These are phyloP conservation scores for Lasiodiplodia gonubiensis DNA, from an alignment of 2,329 filamentous ascomycete species.

Conservation along the genomic window DNA sequence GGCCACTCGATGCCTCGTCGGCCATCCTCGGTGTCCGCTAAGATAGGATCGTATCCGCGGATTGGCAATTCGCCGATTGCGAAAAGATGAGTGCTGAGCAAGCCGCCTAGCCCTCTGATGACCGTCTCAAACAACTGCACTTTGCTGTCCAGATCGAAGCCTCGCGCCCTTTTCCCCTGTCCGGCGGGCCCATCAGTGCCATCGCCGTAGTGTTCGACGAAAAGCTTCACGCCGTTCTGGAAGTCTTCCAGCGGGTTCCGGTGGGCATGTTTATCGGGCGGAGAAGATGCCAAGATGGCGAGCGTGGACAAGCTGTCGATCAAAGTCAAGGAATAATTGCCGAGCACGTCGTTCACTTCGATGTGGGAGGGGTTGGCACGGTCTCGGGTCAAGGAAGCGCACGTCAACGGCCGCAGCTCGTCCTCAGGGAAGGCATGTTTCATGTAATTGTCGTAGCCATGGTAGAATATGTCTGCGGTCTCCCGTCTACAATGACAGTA, in stretches of 20 bases:
- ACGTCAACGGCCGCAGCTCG: constrained; percentile 87
- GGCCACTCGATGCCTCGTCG: constrained; percentile 68
- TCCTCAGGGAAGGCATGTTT: constrained; percentile 92
- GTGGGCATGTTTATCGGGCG: constrained; percentile 59
- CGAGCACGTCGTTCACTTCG: constrained; percentile 91
- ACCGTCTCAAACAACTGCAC: constrained; percentile 99
- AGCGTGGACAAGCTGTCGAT: constrained; percentile 95
- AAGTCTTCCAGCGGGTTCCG: constrained; percentile 65
- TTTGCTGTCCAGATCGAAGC: constrained; percentile 96
- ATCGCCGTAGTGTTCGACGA: constrained; percentile 87
- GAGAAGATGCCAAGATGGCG: constrained; percentile 84
- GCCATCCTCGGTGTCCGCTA: constrained; percentile 41
- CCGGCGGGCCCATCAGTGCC: constrained; percentile 72
- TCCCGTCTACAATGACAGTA: constrained; percentile 46
- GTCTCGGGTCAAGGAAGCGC: constrained; percentile 83
- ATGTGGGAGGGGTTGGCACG: constrained; percentile 77
- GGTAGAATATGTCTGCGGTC: constrained; percentile 82
- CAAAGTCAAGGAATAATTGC: constrained; percentile 94
- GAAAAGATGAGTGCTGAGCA: constrained; percentile 92
- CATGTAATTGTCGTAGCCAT: constrained; percentile 97
- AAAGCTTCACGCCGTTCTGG: constrained; percentile 75
- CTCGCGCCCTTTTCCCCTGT: constrained; percentile 73
- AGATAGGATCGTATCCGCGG: constrained; percentile 68
- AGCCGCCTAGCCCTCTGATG: constrained; percentile 87
- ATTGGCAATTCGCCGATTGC: constrained; percentile 91